Evolutionary conservation across 192 early-diverging fungal genomes (phyloP), one percentile per base, ranked within the genome.

Genomic region (Backusella sp.): DNA sequence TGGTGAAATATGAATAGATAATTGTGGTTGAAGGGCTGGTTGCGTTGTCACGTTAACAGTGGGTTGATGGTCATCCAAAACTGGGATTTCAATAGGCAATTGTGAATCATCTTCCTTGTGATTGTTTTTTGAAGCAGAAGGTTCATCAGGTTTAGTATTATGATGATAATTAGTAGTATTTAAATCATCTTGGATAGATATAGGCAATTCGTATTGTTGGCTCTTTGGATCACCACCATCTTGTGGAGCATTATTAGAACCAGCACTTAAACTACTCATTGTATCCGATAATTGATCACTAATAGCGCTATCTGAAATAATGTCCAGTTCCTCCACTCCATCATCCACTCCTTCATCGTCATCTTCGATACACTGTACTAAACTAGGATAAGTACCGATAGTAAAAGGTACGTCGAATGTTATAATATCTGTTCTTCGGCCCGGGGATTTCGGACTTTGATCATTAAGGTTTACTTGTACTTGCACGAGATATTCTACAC

Each of bases 401-500:
- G 28, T 46, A 49, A 71, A 71, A 19, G 70, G 70, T 6, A 34
- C 1, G 11, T 71, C 42, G 7, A 71, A 71, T 6, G 28, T 4
- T 6, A 71, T 11, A 71, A 71, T 14, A 11, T 71, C 70, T 49
- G 41, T 12, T 19, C 39, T 21, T 8, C 23, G 12, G 26, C 42
- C 70, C 30, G 39, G 39, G 17, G 39, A 28, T 23, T 71, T 30
- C 8, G 70, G 70, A 44, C 28, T 71, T 49, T 71, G 39, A 23
- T 71, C 70, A 71, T 71, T 71, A 19, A 71, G 39, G 42, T 71
- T 71, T 7, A 71, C 70, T 30, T 28, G 15, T 17, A 71, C 42
- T 41, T 49, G 41, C 5, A 71, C 42, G 4, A 41, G 41, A 49
- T 71, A 71, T 71, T 71, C 70, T 19, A 71, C 17, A 14, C 39